Percentiles rank a stretch among this genome's conserved stretches.
These are phyloP conservation scores for Rhodotorula sp. DNA, from an alignment of 1,284 basidiomycete genomes.

Conservation along the genomic window DNA sequence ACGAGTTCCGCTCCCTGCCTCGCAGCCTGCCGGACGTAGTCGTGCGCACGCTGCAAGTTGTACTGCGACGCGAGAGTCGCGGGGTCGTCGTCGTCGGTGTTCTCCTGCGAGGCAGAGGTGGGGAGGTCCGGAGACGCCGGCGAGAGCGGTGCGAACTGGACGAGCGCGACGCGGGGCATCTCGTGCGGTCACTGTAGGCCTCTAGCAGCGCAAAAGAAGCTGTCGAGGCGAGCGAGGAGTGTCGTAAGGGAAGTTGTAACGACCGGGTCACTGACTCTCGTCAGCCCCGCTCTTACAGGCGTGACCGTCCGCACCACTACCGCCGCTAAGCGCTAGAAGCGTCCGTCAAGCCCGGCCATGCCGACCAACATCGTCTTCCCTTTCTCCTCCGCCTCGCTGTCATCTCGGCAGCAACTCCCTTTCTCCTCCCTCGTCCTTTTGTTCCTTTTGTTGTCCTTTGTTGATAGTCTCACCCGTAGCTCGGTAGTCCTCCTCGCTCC, in stretches of 20 bases:
- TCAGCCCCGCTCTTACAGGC: too few species aligned
- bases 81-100: background rate
- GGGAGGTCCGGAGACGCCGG: background rate
- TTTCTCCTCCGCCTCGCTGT: too few species aligned
- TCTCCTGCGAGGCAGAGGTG: background rate
- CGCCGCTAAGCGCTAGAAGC: too few species aligned
- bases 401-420: too few species aligned
- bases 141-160: slow-evolving; percentile 25
- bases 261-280: background rate
- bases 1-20: slow-evolving; percentile 28
- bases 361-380: too few species aligned
- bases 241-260: background rate
- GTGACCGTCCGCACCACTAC: too few species aligned
- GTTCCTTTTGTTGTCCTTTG: too few species aligned
- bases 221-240: too few species aligned
- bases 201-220: background rate
- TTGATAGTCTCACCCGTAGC: too few species aligned
- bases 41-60: slow-evolving; percentile 27
- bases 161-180: slow-evolving; percentile 23
- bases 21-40: slow-evolving; percentile 25
- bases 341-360: too few species aligned
- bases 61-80: background rate
- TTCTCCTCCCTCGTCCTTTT: too few species aligned
- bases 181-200: background rate
- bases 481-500: too few species aligned